Percentiles rank a stretch among this genome's conserved stretches.
Conservation (phyloP, 306 rosid genomes). For the Argentina anserina region DNA sequence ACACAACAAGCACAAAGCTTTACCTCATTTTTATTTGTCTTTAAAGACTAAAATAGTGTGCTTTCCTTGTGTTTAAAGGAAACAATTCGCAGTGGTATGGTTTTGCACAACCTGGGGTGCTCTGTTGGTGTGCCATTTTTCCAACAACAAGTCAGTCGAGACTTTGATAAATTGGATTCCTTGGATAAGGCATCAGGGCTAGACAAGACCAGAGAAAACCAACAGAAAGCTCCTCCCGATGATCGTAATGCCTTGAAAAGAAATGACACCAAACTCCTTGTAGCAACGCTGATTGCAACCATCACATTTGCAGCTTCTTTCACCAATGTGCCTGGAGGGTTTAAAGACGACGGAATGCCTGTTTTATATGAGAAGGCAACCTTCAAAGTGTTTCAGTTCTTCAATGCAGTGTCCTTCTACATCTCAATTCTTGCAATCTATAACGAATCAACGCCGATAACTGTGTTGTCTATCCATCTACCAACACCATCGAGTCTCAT, state of each 20-base stretch:
- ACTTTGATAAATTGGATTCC: neutral
- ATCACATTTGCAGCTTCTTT: slow-evolving; percentile 2
- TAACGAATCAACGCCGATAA: neutral
- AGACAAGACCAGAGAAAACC: neutral
- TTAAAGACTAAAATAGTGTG: neutral
- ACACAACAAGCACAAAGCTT: neutral
- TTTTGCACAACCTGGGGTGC: neutral
- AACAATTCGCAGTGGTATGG: neutral
- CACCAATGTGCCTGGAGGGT: slow-evolving; percentile 8
- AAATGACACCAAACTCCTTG: neutral
- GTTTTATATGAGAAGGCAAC: neutral
- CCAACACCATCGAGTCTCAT: slow-evolving; percentile 3
- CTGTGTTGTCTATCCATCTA: neutral
- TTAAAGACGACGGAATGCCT: neutral
- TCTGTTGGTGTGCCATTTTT: neutral
- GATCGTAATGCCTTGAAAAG: neutral
- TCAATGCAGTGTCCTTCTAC: neutral
- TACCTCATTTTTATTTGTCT: neutral
- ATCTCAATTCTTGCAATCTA: neutral
- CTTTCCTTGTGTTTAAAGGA: neutral
- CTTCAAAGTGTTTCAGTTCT: neutral
- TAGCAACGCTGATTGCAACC: slow-evolving; percentile 1
- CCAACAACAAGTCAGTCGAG: neutral
- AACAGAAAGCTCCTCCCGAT: neutral
- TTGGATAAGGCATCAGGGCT: neutral